Evolutionary conservation across 2,329 filamentous ascomycete species (phyloP).

Genomic region (Neonectria hederae): DNA sequence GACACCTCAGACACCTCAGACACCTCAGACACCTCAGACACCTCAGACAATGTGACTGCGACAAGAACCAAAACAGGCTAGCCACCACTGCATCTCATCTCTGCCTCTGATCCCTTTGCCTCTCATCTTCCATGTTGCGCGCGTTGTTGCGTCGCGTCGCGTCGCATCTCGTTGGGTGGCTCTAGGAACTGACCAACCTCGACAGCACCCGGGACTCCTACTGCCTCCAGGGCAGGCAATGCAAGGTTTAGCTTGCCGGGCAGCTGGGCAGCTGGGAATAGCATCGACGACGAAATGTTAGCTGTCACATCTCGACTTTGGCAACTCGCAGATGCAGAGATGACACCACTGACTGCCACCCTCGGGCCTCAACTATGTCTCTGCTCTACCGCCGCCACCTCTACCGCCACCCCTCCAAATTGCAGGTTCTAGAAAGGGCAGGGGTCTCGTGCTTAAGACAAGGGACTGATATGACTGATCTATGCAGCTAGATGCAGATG

Average conservation of each 20-base stretch:
- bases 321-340: slow-evolving; percentile 33
- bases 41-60: neutral
- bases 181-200: neutral
- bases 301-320: slow-evolving; percentile 34
- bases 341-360: slow-evolving; percentile 36
- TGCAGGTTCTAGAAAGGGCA: slow-evolving; percentile 20
- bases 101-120: neutral
- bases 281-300: slow-evolving; percentile 8
- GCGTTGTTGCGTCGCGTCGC: neutral
- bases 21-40: too few relatives aligned
- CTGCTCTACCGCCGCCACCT: neutral
- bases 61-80: slow-evolving; percentile 13
- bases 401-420: slow-evolving; percentile 17
- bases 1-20: too few relatives aligned
- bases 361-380: neutral
- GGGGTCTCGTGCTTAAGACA: slow-evolving; percentile 2
- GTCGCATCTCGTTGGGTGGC: neutral
- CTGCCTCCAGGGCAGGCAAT: neutral
- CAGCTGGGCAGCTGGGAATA: slow-evolving; percentile 6
- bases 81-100: slow-evolving; percentile 21
- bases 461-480: slow-evolving; percentile 20
- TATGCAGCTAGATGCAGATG: slow-evolving; percentile 11
- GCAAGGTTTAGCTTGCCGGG: neutral
- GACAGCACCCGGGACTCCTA: neutral
- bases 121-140: slow-evolving; percentile 8